Base-by-base conservation (phyloP, 805 yeast genomes). In the Candida ponderosae region DNA sequence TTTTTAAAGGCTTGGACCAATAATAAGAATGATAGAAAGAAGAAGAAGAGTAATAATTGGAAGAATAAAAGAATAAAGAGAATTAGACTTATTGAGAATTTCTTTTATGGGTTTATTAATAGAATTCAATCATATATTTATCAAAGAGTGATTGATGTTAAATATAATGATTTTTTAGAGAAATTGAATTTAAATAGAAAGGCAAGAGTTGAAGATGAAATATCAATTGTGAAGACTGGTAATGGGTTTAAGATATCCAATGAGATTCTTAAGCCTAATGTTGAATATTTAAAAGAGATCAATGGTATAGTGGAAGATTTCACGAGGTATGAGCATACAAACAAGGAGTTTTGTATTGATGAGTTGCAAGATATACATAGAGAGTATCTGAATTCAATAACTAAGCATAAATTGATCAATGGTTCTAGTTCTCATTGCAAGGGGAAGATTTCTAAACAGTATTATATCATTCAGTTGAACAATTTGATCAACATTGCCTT, bases 1-100 rank as follows among this genome's bases (percentile, higher is more conserved):
- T 63, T 83, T 40, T 67, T 68, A 36, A 45, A 47, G 5, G 63
- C 66, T 19, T 77, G 82, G 85, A 51, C 54, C 21, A 51, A 57
- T 17, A 56, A 60, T 3, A 64, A 53, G 59, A 42, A 45, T 53
- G 32, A 50, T 60, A 41, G 50, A 45, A 17, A 45, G 41, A 21
- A 39, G 45, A 16, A 45, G 41, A 34, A 18, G 13, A 39, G 40
- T 28, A 36, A 37, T n/a, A 43, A 43, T 13, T 44, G 55, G 7
- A 18, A 48, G 14, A 34, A 32, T n/a, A 60, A 60, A 37, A 43
- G 50, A 32, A 50, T 57, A 8, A 56, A 51, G 36, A 43, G 56
- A 21, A 43, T 57, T 10, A 44, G 51, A n/a, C 37, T 63, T 33
- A 53, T 62, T 21, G 57, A 57, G 15, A 59, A 58, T 34, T 48